Percentiles rank a stretch among this genome's conserved stretches.
phyloP scores from a whole-genome alignment of 2,329 filamentous ascomycete genomes.

The Colletotrichum acutatum region DNA sequence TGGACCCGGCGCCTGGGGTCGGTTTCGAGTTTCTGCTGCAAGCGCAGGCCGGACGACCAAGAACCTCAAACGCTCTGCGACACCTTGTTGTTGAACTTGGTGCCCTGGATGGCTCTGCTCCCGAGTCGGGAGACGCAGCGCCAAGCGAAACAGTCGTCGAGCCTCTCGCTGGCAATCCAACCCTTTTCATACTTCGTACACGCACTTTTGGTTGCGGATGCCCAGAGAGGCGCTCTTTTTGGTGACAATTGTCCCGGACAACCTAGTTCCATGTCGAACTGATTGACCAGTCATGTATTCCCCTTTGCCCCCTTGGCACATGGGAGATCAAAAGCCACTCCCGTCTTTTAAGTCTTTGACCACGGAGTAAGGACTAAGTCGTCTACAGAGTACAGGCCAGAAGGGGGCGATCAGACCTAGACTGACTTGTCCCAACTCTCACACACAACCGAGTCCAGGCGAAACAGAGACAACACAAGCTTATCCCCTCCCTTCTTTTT shows the following conservation, averaged over 20 bases:
- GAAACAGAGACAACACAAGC: conserved; percentile 34
- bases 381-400: neutral
- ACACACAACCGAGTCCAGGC: conserved; percentile 29
- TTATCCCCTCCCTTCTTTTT: conserved; percentile 15
- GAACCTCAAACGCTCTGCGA: conserved; percentile 34
- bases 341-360: neutral
- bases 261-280: neutral
- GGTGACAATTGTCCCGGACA: neutral
- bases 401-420: conserved; percentile 26
- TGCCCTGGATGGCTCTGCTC: conserved; percentile 16
- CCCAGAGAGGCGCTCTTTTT: neutral
- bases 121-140: conserved; percentile 11
- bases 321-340: neutral
- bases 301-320: neutral
- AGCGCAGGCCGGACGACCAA: neutral
- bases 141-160: conserved; percentile 29
- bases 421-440: conserved; percentile 36
- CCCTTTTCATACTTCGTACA: neutral
- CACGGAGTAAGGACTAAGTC: neutral
- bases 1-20: conserved; percentile 15
- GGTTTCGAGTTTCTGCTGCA: conserved; percentile 10
- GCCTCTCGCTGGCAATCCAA: neutral
- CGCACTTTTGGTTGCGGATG: neutral
- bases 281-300: neutral
- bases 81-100: conserved; percentile 13